These are phyloP conservation scores for Fusarium subglutinans DNA, from an alignment of 2,329 filamentous ascomycete species.

Conservation along the genomic window DNA sequence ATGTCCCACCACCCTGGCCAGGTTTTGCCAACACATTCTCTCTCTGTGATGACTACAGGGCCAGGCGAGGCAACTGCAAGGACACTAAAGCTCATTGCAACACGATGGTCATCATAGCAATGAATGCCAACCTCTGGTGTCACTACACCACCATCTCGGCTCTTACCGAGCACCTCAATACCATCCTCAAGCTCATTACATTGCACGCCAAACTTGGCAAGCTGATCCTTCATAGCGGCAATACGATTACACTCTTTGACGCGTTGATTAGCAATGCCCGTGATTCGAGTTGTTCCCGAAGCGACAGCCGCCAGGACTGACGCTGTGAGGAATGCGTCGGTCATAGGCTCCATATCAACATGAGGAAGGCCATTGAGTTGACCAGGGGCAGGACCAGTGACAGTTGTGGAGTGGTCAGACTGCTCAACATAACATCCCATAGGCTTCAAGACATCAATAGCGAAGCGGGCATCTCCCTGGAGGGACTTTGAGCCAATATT, in stretches of 20 bases:
- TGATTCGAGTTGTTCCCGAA: constrained; percentile 83
- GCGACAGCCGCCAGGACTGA: constrained; percentile 93
- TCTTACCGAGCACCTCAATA: constrained; percentile 74
- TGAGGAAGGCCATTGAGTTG: constrained; percentile 78
- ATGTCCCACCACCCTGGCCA: constrained; percentile 99
- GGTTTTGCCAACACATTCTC: constrained; percentile 94
- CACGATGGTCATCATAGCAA: constrained; percentile 97
- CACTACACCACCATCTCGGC: constrained; percentile 56
- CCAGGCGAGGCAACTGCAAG: constrained; percentile 76
- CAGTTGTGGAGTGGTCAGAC: constrained; percentile 85
- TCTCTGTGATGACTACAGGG: constrained; percentile 82
- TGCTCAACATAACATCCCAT: constrained; percentile 96
- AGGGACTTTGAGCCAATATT: constrained; percentile 94
- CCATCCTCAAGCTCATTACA: constrained; percentile 93
- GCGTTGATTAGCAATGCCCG: constrained; percentile 95
- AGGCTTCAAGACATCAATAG: constrained; percentile 84
- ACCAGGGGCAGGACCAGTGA: constrained; percentile 84
- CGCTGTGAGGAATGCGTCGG: constrained; percentile 95
- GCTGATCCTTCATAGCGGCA: constrained; percentile 90
- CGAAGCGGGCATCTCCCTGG: constrained; percentile 95
- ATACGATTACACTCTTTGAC: constrained; percentile 99
- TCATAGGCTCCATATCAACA: constrained; percentile 99
- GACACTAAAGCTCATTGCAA: constrained; percentile 98
- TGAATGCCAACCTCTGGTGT: constrained; percentile 75
- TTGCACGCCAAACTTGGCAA: constrained; percentile 89